Conservation (phyloP, 2,329 filamentous ascomycete genomes). For the Microthyrium microscopicum region DNA sequence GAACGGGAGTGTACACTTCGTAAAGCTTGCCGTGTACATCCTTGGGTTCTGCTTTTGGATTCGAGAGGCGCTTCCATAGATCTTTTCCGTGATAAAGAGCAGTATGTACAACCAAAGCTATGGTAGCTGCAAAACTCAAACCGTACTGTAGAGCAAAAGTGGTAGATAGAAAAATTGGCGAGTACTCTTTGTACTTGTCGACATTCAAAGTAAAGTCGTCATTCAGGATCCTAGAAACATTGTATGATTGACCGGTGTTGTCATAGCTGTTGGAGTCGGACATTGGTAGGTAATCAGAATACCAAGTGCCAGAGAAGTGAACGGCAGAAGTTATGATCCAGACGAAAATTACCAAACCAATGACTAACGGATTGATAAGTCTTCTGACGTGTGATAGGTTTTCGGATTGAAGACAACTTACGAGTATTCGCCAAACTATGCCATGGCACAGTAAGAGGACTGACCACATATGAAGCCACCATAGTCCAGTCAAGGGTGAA, state of each 20-base stretch:
- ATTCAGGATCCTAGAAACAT: constrained; percentile 17
- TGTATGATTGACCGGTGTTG: constrained; percentile 18
- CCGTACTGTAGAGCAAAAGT: constrained; percentile 22
- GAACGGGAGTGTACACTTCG: constrained; percentile 15
- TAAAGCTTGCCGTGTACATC: constrained; percentile 19
- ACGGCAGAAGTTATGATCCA: constrained; percentile 15
- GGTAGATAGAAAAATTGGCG: constrained; percentile 20
- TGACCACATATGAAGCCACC: neutral
- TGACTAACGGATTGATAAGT: too few species aligned
- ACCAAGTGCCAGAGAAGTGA: constrained; percentile 8
- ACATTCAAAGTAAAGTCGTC: constrained; percentile 17
- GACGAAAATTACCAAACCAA: neutral
- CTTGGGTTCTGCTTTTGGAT: constrained; percentile 14
- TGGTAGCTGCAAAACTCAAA: constrained; percentile 21
- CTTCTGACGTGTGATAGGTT: constrained; percentile 18
- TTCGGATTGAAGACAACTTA: constrained; percentile 18
- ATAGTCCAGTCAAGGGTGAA: constrained; percentile 4
- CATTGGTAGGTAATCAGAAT: constrained; percentile 19
- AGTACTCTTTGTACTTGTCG: constrained; percentile 18
- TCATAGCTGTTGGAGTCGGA: constrained; percentile 16
- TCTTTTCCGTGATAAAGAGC: constrained; percentile 20
- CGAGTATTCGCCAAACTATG: constrained; percentile 11
- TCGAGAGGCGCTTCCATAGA: constrained; percentile 20
- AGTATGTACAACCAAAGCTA: constrained; percentile 18
- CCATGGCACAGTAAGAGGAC: neutral